These are phyloP conservation scores for Zasmidium cellare DNA, from an alignment of 2,329 filamentous ascomycete genomes.

Conservation along the genomic window DNA sequence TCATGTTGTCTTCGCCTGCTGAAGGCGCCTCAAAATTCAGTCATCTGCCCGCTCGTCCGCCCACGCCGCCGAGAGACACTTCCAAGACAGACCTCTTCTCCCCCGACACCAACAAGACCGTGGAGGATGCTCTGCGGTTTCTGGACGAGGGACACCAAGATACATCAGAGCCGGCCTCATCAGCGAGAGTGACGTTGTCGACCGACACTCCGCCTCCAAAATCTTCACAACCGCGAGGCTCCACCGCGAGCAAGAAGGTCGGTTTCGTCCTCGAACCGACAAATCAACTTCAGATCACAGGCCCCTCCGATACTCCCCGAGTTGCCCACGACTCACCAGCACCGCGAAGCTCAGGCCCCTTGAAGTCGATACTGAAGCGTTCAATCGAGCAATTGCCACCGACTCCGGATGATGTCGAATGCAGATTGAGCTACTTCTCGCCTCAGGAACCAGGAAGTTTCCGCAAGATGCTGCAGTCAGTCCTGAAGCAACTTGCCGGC, in stretches of 20 bases:
- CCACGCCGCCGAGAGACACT: slow-evolving; percentile 56
- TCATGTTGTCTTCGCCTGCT: slow-evolving; percentile 21
- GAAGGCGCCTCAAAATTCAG: slow-evolving; percentile 39
- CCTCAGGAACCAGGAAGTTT: slow-evolving; percentile 60
- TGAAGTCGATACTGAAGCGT: slow-evolving; percentile 82
- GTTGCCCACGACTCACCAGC: background rate
- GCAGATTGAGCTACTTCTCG: slow-evolving; percentile 41
- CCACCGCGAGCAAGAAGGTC: slow-evolving; percentile 55
- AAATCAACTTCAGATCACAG: slow-evolving; percentile 39
- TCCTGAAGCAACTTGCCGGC: slow-evolving; percentile 76
- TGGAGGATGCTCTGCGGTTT: slow-evolving; percentile 37
- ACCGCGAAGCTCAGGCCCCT: slow-evolving; percentile 36
- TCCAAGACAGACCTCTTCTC: slow-evolving; percentile 24
- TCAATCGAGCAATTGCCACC: slow-evolving; percentile 44
- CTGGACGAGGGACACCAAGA: slow-evolving; percentile 39
- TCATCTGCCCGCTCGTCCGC: slow-evolving; percentile 53
- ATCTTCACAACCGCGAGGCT: slow-evolving; percentile 38
- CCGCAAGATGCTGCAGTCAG: slow-evolving; percentile 79
- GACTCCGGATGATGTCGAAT: slow-evolving; percentile 40
- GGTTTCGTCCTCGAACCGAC: slow-evolving; percentile 61
- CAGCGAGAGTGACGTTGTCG: background rate
- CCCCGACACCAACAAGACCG: slow-evolving; percentile 36
- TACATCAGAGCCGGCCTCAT: slow-evolving; percentile 6
- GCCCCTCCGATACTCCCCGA: background rate
- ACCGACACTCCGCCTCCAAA: slow-evolving; percentile 19